Conservation (phyloP, 2,329 filamentous ascomycete genomes). For the Cladosporium velox region DNA sequence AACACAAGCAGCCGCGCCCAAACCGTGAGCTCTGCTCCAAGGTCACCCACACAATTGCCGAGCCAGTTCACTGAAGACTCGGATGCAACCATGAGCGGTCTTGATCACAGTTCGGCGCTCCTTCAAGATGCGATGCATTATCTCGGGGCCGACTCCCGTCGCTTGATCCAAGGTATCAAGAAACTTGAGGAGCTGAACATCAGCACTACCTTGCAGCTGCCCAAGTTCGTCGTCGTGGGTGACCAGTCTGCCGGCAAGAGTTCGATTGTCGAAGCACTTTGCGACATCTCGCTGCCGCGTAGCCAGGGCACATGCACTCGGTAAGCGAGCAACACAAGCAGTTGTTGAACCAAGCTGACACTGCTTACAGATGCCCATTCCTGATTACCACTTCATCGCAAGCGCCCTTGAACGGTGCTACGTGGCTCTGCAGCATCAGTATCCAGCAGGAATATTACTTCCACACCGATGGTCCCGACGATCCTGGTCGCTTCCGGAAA, state of each 20-base stretch:
- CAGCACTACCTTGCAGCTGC: slow-evolving; percentile 66
- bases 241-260: slow-evolving; percentile 86
- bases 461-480: neutral
- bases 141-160: slow-evolving; percentile 65
- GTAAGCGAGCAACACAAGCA: neutral
- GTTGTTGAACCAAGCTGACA: neutral
- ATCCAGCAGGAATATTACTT: slow-evolving; percentile 63
- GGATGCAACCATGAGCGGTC: slow-evolving; percentile 15
- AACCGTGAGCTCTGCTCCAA: neutral
- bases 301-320: slow-evolving; percentile 71
- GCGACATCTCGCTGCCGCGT: slow-evolving; percentile 70
- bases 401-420: slow-evolving; percentile 45
- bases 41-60: neutral
- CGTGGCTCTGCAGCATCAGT: slow-evolving; percentile 69
- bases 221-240: slow-evolving; percentile 79
- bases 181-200: slow-evolving; percentile 73
- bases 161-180: slow-evolving; percentile 65
- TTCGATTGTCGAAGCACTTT: slow-evolving; percentile 56
- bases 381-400: slow-evolving; percentile 69
- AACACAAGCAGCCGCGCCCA: slow-evolving; percentile 6
- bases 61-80: neutral
- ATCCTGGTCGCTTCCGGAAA: neutral
- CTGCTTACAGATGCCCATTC: slow-evolving; percentile 62
- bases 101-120: slow-evolving; percentile 2
- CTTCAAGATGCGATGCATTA: slow-evolving; percentile 41